Evolutionary conservation across 768 basidiomycete species (phyloP).

Genomic region (Clavaria fumosa): DNA sequence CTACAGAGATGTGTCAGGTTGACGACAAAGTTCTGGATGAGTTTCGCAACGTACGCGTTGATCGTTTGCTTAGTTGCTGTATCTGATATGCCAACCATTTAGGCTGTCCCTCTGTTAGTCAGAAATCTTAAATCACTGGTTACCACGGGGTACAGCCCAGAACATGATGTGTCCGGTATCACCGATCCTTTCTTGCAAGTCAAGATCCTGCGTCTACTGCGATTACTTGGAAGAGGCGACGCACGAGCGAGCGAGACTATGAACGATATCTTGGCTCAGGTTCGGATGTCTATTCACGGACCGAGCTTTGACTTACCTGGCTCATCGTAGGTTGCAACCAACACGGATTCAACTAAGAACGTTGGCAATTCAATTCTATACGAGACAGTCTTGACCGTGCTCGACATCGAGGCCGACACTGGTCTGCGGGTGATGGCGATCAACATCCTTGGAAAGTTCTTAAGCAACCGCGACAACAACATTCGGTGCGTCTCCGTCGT

Average conservation of each 20-base stretch:
- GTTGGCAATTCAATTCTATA: constrained; percentile 97
- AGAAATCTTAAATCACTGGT: constrained; percentile 89
- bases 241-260: constrained; percentile 82
- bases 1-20: constrained; percentile 84
- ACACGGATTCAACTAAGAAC: constrained; percentile 94
- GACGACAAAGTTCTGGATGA: constrained; percentile 63
- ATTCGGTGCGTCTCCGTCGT: constrained; percentile 52
- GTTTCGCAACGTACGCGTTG: constrained; percentile 65
- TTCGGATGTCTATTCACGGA: constrained; percentile 13
- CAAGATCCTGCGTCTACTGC: constrained; percentile 79
- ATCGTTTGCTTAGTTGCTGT: not conserved
- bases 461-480: constrained; percentile 96
- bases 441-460: constrained; percentile 95
- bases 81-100: not conserved
- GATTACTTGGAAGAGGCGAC: constrained; percentile 78
- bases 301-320: not conserved
- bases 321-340: constrained; percentile 75
- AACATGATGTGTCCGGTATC: constrained; percentile 98
- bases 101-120: constrained; percentile 89
- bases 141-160: constrained; percentile 94
- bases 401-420: constrained; percentile 95
- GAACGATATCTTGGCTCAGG: constrained; percentile 98
- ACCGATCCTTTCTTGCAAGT: constrained; percentile 93
- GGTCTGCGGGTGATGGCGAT: constrained; percentile 98
- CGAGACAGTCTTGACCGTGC: constrained; percentile 89